These are phyloP conservation scores for Flammula alnicola DNA, from an alignment of 1,284 basidiomycete genomes.

Conservation along the genomic window DNA sequence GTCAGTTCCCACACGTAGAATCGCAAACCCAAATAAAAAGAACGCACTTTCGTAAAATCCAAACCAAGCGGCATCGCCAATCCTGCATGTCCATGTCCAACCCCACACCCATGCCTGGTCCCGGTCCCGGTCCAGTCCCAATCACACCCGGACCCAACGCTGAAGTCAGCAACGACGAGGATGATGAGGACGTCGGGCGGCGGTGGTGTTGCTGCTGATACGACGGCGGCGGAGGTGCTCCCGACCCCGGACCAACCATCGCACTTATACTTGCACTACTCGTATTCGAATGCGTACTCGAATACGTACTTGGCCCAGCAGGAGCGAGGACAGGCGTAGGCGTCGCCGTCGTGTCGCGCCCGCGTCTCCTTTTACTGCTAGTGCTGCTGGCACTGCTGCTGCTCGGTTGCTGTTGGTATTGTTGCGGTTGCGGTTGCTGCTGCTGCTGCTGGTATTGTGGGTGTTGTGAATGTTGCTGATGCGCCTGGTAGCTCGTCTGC, in stretches of 20 bases:
- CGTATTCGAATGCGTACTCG: no score
- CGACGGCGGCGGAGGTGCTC: not conserved
- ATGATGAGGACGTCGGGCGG: not conserved
- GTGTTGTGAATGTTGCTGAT: constrained; percentile 12
- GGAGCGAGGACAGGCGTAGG: constrained; percentile 7
- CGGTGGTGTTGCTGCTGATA: not conserved
- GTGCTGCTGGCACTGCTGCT: constrained; percentile 4
- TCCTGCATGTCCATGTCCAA: not conserved
- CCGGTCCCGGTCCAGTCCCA: no score
- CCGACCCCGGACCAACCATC: constrained; percentile 1
- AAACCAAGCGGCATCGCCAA: constrained; percentile 26
- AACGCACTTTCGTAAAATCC: constrained; percentile 58
- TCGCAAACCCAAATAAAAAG: no score
- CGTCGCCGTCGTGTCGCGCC: constrained; percentile 8
- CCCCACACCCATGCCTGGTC: no score
- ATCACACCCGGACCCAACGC: constrained; percentile 5
- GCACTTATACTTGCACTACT: no score
- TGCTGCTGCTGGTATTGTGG: constrained; percentile 6
- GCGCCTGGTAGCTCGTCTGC: no score
- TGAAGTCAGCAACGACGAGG: constrained; percentile 6
- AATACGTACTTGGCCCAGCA: no score
- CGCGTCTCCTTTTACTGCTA: constrained; percentile 10
- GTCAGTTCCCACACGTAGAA: not conserved
- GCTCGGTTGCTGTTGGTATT: no score
- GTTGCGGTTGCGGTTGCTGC: no score